Evolutionary conservation across 805 yeast genomes (phyloP).

Genomic region (Zygosaccharomyces rouxii): DNA sequence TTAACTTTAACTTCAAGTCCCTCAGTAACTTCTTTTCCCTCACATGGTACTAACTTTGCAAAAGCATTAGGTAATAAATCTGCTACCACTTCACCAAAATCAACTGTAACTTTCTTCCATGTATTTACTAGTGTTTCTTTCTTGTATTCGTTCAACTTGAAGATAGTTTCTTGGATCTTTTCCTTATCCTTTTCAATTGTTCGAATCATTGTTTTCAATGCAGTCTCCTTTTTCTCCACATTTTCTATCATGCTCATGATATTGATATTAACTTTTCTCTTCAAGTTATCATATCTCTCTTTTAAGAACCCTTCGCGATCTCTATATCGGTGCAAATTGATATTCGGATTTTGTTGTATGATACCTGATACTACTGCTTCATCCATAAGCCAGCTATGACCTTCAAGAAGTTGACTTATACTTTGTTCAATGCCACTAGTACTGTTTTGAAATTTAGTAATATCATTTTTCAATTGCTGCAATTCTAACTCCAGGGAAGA

Average conservation of each 20-base stretch:
- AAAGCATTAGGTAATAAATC: conserved; percentile 85
- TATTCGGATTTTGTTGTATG: conserved; percentile 56
- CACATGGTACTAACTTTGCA: conserved; percentile 81
- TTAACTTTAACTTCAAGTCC: conserved; percentile 90
- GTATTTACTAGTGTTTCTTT: conserved; percentile 76
- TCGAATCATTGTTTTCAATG: conserved; percentile 72
- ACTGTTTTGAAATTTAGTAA: conserved; percentile 44
- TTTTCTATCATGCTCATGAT: conserved; percentile 89
- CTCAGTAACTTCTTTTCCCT: conserved; percentile 75
- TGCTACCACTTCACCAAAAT: conserved; percentile 85
- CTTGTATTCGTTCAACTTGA: conserved; percentile 78
- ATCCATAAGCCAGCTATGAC: conserved; percentile 72
- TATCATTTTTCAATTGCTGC: conserved; percentile 52
- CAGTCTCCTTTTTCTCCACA: conserved; percentile 79
- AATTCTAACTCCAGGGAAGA: conserved; percentile 47
- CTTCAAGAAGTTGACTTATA: conserved; percentile 45
- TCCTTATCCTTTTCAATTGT: conserved; percentile 86
- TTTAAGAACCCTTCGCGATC: conserved; percentile 52
- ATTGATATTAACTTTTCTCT: conserved; percentile 74
- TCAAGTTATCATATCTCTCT: conserved; percentile 63
- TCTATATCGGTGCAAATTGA: conserved; percentile 59
- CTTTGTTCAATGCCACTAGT: conserved; percentile 37
- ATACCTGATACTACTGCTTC: conserved; percentile 51
- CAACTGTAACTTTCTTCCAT: conserved; percentile 79
- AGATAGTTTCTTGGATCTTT: conserved; percentile 84